Conservation (phyloP, 345 rosid genomes). For the Camelina neglecta region DNA sequence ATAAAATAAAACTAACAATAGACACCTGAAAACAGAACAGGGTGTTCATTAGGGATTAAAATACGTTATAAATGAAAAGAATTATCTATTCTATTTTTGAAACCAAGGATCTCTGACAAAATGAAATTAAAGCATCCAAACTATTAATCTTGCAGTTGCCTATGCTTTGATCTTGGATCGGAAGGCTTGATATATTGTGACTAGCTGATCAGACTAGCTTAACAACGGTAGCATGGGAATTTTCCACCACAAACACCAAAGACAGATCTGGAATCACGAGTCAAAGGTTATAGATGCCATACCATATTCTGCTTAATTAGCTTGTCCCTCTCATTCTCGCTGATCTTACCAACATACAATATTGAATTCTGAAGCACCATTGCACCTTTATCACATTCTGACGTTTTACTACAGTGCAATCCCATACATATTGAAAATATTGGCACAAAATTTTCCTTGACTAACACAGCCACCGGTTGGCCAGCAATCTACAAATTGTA, state of each 20-base stretch:
- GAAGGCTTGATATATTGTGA: conserved; percentile 1
- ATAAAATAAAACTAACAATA: conserved; percentile 74
- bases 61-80: neutral
- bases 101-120: conserved; percentile 26
- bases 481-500: conserved; percentile 65
- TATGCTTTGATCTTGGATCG: conserved; percentile 17
- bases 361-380: conserved; percentile 70
- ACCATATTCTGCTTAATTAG: conserved; percentile 90
- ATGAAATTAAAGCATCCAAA: conserved; percentile 24
- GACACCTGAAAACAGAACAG: conserved; percentile 65
- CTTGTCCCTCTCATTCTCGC: conserved; percentile 82
- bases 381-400: conserved; percentile 68
- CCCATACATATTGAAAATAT: conserved; percentile 84
- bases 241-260: conserved; percentile 29
- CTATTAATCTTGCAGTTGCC: conserved; percentile 11
- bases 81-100: neutral
- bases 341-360: conserved; percentile 64
- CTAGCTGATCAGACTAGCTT: conserved; percentile 22
- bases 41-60: conserved; percentile 13
- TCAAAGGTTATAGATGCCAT: conserved; percentile 33
- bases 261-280: conserved; percentile 35
- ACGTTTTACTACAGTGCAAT: conserved; percentile 67
- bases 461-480: conserved; percentile 60
- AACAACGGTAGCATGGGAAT: conserved; percentile 17
- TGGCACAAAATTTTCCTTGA: conserved; percentile 78